A percentile compares a stretch with the other conserved stretches of the same genome.
phyloP scores from a whole-genome alignment of 2,329 filamentous ascomycete genomes.

The Aciculosporium take region DNA sequence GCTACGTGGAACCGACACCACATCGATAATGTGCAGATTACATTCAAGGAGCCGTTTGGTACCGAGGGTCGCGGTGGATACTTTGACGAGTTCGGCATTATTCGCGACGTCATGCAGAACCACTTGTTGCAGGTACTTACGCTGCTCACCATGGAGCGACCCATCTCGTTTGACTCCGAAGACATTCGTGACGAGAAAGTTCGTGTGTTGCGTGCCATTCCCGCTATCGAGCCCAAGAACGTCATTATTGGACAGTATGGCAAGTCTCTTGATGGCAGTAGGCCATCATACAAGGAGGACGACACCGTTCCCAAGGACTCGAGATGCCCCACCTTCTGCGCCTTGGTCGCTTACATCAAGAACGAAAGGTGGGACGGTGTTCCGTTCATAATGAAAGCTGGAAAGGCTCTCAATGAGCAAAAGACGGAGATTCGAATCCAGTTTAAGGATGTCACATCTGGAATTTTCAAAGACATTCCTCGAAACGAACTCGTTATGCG shows the following conservation, averaged over 20 bases:
- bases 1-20: conserved; percentile 98
- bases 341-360: conserved; percentile 95
- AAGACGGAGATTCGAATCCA: conserved; percentile 99
- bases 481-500: conserved; percentile 98
- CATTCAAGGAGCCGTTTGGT: conserved; percentile 98
- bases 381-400: conserved; percentile 98
- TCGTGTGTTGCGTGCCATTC: conserved; percentile 83
- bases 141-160: conserved; percentile 92
- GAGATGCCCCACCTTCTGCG: conserved; percentile 94
- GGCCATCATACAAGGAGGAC: conserved; percentile 97
- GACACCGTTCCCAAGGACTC: conserved; percentile 96
- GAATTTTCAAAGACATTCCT: conserved; percentile 99
- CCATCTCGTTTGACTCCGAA: conserved; percentile 94
- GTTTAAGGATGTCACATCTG: conserved; percentile 98
- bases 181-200: conserved; percentile 99
- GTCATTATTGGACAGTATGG: conserved; percentile 99
- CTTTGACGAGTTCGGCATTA: conserved; percentile 98
- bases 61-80: conserved; percentile 96
- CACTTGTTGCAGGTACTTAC: conserved; percentile 94
- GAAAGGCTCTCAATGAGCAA: conserved; percentile 97
- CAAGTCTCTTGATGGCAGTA: conserved; percentile 87
- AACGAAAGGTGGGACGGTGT: conserved; percentile 99
- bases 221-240: conserved; percentile 95
- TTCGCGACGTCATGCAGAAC: conserved; percentile 99
- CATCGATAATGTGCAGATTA: conserved; percentile 98